Evolutionary conservation across 768 basidiomycete genomes (phyloP), one percentile per base, ranked within the genome.

Genomic region (Paxillus ammoniavirescens): DNA sequence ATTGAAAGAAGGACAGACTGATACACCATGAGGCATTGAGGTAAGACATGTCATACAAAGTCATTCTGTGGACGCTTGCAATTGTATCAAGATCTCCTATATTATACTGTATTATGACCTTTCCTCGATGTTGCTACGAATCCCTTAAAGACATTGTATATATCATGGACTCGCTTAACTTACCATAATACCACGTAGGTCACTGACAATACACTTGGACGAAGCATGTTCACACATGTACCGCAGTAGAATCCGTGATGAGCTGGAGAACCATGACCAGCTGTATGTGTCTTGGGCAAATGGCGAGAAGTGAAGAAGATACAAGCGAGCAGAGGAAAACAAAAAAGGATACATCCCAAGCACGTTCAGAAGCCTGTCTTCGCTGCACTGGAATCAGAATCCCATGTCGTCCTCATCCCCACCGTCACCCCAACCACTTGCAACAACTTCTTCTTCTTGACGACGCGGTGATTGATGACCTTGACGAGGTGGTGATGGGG

Each of bases 351-450:
- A 17, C 47, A 52, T 33, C 21, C 42, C 44, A 51, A 51, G 42
- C 42, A 48, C 36, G 36, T 23, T 49, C 44, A 57, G 42, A 53
- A 47, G 47, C 35, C 44, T 41, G 41, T 31, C 15, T 37, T 15
- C 30, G 37, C 47, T 30, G 52, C 36, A 44, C 21, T 15, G 31
- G 47, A 48, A 42, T 68, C 56, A 69, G 80, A 89, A 83, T 38
- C 87, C 86, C 85, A 90, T 89, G 42, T 82, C 84, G 62, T 89
- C 85, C 59, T 82, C 87, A 50, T 81, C 86, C 40, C 76, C 82
- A 23, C 77, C 83, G 31, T 72, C 70, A 35, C 87, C 88, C 87
- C 88, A 89, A 21, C 87, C 86, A 60, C 79, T 84, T 4, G 82
- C 82, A 5, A 82, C 75, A 6, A 79, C 63, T 64, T 84, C 87